A percentile compares a stretch with the other conserved stretches of the same genome.
These are phyloP conservation scores for Solanum habrochaites DNA, from an alignment of 257 asterid genomes.

Conservation along the genomic window DNA sequence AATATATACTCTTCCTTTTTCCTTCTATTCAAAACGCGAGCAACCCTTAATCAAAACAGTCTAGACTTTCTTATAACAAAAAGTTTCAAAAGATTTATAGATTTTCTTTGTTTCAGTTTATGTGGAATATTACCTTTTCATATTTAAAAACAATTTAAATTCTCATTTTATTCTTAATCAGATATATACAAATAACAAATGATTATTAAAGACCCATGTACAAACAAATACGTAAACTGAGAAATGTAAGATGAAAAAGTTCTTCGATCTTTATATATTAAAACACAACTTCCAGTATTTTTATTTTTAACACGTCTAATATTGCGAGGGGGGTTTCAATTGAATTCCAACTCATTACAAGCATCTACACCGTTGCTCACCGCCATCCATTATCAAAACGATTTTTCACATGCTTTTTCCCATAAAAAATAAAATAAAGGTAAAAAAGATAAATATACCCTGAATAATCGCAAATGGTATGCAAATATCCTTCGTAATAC, in stretches of 20 bases:
- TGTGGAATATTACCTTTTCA: neutral
- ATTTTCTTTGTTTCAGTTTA: neutral
- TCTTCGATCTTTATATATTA: no score
- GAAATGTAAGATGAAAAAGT: neutral
- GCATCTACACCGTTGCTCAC: neutral
- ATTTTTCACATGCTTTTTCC: neutral
- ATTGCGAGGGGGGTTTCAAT: neutral
- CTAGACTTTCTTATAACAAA: neutral
- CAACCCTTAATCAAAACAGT: neutral
- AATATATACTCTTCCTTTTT: no score
- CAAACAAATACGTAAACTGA: neutral
- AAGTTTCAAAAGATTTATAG: neutral
- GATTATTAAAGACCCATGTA: neutral
- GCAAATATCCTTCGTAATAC: no score
- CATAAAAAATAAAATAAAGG: neutral
- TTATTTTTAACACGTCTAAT: neutral
- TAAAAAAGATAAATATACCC: no score
- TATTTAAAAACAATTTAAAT: neutral
- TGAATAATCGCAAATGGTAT: no score
- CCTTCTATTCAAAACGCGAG: neutral
- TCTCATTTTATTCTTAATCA: no score
- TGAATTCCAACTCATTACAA: neutral
- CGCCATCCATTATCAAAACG: neutral
- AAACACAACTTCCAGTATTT: neutral
- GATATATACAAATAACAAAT: neutral